Evolutionary conservation across 1,284 basidiomycete genomes (phyloP).

Genomic region (Tilletia setariae): DNA sequence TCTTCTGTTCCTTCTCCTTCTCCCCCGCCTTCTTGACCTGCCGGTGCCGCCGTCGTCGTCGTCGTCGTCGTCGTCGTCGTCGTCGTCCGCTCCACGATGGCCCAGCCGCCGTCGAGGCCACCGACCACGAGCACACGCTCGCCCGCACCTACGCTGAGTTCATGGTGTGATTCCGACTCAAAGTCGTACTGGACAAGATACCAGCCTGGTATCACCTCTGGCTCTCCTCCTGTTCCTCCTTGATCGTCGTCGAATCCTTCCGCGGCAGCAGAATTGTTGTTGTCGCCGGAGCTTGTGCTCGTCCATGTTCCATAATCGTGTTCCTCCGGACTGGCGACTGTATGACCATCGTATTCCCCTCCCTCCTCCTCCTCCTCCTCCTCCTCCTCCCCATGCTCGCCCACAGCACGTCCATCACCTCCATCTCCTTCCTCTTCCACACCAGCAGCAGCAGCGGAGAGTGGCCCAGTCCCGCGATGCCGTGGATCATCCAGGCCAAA

Average conservation of each 20-base stretch:
- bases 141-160: constrained; percentile 30
- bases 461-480: constrained; percentile 22
- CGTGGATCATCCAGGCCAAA: constrained; percentile 31
- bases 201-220: constrained; percentile 26
- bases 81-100: constrained; percentile 24
- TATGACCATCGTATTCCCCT: constrained; percentile 5
- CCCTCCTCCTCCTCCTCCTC: constrained; percentile 10
- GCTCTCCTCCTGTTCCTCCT: constrained; percentile 31
- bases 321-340: constrained; percentile 10
- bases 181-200: constrained; percentile 41
- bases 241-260: constrained; percentile 32
- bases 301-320: not conserved
- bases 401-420: constrained; percentile 22
- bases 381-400: not conserved
- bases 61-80: not conserved
- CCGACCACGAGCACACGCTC: constrained; percentile 35
- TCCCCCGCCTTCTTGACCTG: not conserved
- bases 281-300: too few relatives aligned
- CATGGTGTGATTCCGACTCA: constrained; percentile 36
- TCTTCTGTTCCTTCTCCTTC: not conserved
- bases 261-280: constrained; percentile 21
- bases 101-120: constrained; percentile 38
- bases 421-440: constrained; percentile 18
- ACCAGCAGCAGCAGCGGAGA: not conserved
- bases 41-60: not conserved